Evolutionary conservation across 345 rosid species (phyloP), one percentile per base, ranked within the genome.

Genomic region (Melaleuca alternifolia): DNA sequence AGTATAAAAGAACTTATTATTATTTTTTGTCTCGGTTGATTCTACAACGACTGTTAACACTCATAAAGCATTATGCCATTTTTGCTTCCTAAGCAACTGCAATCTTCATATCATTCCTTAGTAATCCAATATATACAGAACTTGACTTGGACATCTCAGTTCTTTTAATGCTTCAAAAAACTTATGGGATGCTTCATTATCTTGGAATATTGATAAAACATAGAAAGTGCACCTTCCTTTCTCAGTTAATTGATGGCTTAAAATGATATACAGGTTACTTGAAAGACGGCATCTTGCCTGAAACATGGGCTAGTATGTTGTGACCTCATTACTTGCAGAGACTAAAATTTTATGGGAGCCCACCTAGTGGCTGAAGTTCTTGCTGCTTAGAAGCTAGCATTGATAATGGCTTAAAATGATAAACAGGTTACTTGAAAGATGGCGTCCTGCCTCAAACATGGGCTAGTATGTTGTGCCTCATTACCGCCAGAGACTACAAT

Each of bases 371-470:
- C 98, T 61, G 96, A 94, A 89, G 97, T 96, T 79, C 94, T 97
- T 71, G 98, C 98, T 59, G 98, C 99, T 86, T 86, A 94, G 91
- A 95, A 95, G 95, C 83, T 92, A 84, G 85, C 95, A 79, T 82
- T 94, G 90, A 94, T 41, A 41, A 41, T 41, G 41, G 41, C 41
- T 41, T 41, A 41, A 41, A 41, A 41, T 41, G 41, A 41, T 41
- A 41, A 41, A 41, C 57, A 96, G 99, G 98, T 88, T 97, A 95
- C 92, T 90, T 95, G 93, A 96, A 97, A 89, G 99, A 52, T 4
- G 97, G 23, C 96, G 96, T 53, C 98, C 98, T 56, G 95, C 98
- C 61, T 95, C 98, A 48, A 97, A 95, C 95, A 95, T 96, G 98
- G 96, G 95, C 87, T 98, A 97, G 7, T 97, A 96, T 65, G 89